These are phyloP conservation scores for Solanum appendiculatum DNA, from an alignment of 257 asterid genomes.

Conservation along the genomic window DNA sequence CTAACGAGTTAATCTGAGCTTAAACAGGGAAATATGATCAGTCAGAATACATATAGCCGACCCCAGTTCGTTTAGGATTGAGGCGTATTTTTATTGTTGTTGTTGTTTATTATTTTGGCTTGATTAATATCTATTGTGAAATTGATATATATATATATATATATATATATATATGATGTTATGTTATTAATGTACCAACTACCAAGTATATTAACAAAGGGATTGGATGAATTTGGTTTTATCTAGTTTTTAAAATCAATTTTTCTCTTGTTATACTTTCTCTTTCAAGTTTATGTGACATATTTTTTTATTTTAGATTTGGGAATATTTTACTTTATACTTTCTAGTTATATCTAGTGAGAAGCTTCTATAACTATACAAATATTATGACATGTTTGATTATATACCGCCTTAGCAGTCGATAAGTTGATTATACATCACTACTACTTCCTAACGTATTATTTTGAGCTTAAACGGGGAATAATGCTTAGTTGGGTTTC, in stretches of 20 bases:
- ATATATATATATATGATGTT: neutral
- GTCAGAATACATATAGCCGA: neutral
- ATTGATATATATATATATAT: neutral
- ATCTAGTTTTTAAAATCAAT: neutral
- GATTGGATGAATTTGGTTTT: neutral
- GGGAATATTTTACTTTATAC: too few species aligned
- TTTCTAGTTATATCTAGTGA: too few species aligned
- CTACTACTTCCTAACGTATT: neutral
- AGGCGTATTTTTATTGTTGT: neutral
- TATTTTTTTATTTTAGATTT: too few species aligned
- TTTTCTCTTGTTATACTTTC: too few species aligned
- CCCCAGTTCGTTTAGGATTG: neutral
- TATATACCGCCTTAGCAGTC: too few species aligned
- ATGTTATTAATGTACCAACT: neutral
- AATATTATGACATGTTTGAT: too few species aligned
- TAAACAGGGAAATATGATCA: neutral
- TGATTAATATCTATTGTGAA: neutral
- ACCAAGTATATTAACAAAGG: neutral
- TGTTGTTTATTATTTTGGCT: neutral
- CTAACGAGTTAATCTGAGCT: neutral
- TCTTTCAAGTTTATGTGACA: too few species aligned
- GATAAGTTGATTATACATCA: too few species aligned
- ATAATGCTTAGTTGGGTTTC: accelerated
- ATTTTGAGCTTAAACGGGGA: neutral
- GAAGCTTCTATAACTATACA: too few species aligned